These are phyloP conservation scores for Spathaspora sp. DNA, from an alignment of 805 yeast genomes.

Conservation along the genomic window DNA sequence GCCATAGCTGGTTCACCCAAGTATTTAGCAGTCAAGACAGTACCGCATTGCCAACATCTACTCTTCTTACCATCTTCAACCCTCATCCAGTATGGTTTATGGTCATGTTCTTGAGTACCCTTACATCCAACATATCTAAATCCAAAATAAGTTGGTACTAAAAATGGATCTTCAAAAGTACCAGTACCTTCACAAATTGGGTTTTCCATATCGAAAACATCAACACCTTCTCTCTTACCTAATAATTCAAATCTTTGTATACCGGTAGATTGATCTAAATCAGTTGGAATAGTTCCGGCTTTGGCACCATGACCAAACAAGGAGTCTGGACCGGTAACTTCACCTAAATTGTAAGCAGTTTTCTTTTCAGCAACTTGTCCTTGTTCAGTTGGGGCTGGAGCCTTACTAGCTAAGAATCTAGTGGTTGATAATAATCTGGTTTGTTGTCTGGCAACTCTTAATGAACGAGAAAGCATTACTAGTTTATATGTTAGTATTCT, in stretches of 20 bases:
- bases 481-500: background rate
- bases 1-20: slow-evolving; percentile 75
- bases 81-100: slow-evolving; percentile 87
- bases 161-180: slow-evolving; percentile 83
- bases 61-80: slow-evolving; percentile 78
- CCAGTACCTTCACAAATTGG: slow-evolving; percentile 87
- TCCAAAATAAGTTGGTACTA: slow-evolving; percentile 87
- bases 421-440: slow-evolving; percentile 34
- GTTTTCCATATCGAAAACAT: slow-evolving; percentile 85
- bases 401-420: slow-evolving; percentile 19
- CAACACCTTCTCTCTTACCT: slow-evolving; percentile 94
- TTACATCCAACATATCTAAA: slow-evolving; percentile 96
- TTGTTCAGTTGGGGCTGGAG: slow-evolving; percentile 12
- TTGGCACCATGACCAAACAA: slow-evolving; percentile 90
- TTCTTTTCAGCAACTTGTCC: slow-evolving; percentile 36
- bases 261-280: slow-evolving; percentile 97
- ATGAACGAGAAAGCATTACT: slow-evolving; percentile 35
- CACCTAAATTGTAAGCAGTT: slow-evolving; percentile 67
- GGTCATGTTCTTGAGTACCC: slow-evolving; percentile 92
- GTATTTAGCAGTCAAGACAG: slow-evolving; percentile 84
- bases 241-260: slow-evolving; percentile 92
- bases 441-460: slow-evolving; percentile 29
- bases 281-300: slow-evolving; percentile 84
- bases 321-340: slow-evolving; percentile 71
- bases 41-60: slow-evolving; percentile 99